Evolutionary conservation across 73 alveolate species (phyloP), one percentile per base, ranked within the genome.

Genomic region (Paramecium pentaurelia): DNA sequence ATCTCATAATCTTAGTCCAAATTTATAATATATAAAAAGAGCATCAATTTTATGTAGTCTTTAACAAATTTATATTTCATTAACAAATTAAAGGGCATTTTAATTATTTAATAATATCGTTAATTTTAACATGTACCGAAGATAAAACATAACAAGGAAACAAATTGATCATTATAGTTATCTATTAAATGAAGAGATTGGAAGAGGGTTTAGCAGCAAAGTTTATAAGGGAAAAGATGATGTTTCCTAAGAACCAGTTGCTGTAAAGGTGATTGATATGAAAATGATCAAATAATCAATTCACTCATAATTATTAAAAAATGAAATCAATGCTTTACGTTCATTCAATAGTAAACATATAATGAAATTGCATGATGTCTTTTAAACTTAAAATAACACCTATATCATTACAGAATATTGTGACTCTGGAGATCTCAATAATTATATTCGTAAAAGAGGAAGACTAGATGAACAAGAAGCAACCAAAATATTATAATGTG

Each of bases 211-310:
- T 25, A 58, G 88, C 22, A 89, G 94, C 47, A 89, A 71, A 40
- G 94, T 89, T 3, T 89, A 89, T 34, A 89, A 83, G 58, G 94
- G 94, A 8, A 70, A 54, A 54, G 88, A 89, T 71, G 94, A 89
- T 38, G 75, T 49, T 12, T 71, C 94, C 36, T 37, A 64, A 18
- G 77, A 70, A 22, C 54, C 86, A 20, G 94, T 89, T 10, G 94
- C 94, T 12, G 94, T 89, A 9, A 89, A 89, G 49, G 94, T 89
- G 28, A 89, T 89, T 44, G 94, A 89, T 71, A 89, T 89, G 94
- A 89, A 89, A 68, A 83, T 77, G 88, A 54, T 89, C 32, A 89
- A 89, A 30, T 71, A 89, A 71, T 77, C 86, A 27, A 83, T 89
- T 71, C 70, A 89, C 27, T 59, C 92, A 12, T 28, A 40, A n/a